Evolutionary conservation across 2,329 filamentous ascomycete species (phyloP), one percentile per base, ranked within the genome.

Genomic region (Phaeosphaeriaceae sp.): DNA sequence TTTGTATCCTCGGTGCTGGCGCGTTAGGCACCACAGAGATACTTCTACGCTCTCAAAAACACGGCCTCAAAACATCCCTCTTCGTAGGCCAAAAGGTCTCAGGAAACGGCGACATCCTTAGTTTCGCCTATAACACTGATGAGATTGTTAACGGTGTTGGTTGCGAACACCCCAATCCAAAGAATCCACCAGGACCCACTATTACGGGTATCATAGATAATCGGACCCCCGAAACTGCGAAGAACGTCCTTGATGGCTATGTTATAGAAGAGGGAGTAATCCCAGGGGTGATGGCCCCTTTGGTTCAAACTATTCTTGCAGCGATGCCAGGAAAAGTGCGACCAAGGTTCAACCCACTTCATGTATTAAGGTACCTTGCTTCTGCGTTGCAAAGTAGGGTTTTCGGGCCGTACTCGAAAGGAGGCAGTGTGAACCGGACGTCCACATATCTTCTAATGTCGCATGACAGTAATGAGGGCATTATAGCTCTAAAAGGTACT

Each of bases 401-500:
- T 33, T 66, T 86, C 0, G 85, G 85, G 0, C 83, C 85, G 0
- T 86, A 86, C 55, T 78, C 74, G 43, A 73, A 74, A 6, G 74
- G 77, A 6, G 83, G 85, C 0, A 83, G 83, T 15, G 71, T 87
- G 16, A 80, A 83, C 64, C 80, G 74, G 49, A 88, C 84, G 0
- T 82, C 86, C 49, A 78, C 85, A 0, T 88, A 87, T 63, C 76
- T 89, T 3, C 77, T 87, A 63, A 87, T 88, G 84, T 83, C 81
- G 1, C 85, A 88, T 58, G 85, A 87, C 57, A 84, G 80, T 75
- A 74, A 85, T 59, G 83, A 88, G 69, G 84, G 83, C 1, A 79
- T 79, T 6, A 64, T 88, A 38, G 80, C 79, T 0, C 74, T 89
- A 6, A 84, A 53, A 72, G 86, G 37, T 84, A 87, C 63, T 82